A percentile compares a stretch with the other conserved stretches of the same genome.
Conservation (phyloP, 2,329 filamentous ascomycete genomes). For the Bipolaris gigantea region DNA sequence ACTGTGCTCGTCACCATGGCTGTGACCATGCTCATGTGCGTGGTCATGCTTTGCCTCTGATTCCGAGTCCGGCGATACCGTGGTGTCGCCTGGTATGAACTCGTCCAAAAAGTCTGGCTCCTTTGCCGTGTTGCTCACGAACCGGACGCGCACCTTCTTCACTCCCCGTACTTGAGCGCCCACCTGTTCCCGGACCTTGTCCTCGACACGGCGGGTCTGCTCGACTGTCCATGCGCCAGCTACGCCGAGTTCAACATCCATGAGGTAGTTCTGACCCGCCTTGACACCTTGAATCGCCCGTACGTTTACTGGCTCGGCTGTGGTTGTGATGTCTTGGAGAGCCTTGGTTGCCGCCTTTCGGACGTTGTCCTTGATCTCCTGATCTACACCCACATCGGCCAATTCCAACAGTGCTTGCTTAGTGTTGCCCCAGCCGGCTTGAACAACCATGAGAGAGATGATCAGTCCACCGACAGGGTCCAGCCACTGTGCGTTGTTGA, state of each 20-base stretch:
- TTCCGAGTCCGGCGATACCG: conserved; percentile 35
- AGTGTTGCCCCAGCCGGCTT: conserved; percentile 86
- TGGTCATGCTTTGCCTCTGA: conserved; percentile 22
- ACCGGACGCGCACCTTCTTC: conserved; percentile 79
- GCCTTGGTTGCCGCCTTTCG: conserved; percentile 59
- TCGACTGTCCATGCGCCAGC: conserved; percentile 76
- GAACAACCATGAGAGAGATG: conserved; percentile 91
- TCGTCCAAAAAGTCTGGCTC: conserved; percentile 70
- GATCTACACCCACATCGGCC: conserved; percentile 85
- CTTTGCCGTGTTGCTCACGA: conserved; percentile 69
- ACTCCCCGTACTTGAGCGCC: conserved; percentile 81
- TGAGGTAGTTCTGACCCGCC: conserved; percentile 92
- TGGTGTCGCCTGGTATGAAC: conserved; percentile 46
- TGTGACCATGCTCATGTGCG: conserved; percentile 33
- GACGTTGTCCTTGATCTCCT: conserved; percentile 76
- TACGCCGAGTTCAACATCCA: conserved; percentile 85
- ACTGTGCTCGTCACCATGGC: conserved; percentile 31
- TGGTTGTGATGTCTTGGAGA: conserved; percentile 44
- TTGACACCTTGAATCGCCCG: conserved; percentile 86
- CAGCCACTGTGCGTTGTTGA: conserved; percentile 85
- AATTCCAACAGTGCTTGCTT: conserved; percentile 80
- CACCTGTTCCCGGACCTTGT: conserved; percentile 69
- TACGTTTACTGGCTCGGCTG: conserved; percentile 66
- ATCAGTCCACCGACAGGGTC: conserved; percentile 91
- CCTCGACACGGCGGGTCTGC: conserved; percentile 70